Conservation (phyloP, 208 protist species). For the Vickermania ingenoplastis region DNA sequence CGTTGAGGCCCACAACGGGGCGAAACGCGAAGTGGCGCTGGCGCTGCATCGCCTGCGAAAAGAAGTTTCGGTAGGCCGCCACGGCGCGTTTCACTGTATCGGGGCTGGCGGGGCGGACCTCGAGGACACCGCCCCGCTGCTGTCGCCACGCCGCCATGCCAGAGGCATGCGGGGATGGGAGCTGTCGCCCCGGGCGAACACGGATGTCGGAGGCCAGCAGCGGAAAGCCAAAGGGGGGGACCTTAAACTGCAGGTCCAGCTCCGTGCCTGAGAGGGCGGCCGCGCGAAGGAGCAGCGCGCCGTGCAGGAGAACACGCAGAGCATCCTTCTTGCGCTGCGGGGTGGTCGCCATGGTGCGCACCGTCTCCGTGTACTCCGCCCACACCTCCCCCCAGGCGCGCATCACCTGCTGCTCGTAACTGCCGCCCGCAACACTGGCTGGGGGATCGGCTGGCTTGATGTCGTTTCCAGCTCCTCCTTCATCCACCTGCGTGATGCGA, state of each 20-base stretch:
- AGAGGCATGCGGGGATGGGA: not conserved
- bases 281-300: conserved; percentile 63
- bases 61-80: conserved; percentile 49
- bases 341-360: conserved; percentile 50
- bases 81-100: conserved; percentile 62
- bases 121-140: conserved; percentile 7
- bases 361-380: conserved; percentile 64
- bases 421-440: not conserved
- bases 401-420: conserved; percentile 20
- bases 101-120: conserved; percentile 28
- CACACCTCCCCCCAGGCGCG: conserved; percentile 81
- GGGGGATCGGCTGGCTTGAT: not conserved
- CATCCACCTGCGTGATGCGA: not conserved
- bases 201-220: conserved; percentile 54
- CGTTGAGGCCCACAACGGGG: conserved; percentile 59
- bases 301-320: conserved; percentile 70
- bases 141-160: conserved; percentile 1
- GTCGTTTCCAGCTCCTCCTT: not conserved
- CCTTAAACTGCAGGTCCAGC: conserved; percentile 63
- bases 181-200: conserved; percentile 16
- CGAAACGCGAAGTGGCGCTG: conserved; percentile 64
- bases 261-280: conserved; percentile 55
- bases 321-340: conserved; percentile 62
- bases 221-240: conserved; percentile 75
- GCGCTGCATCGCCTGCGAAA: conserved; percentile 38